phyloP scores from a whole-genome alignment of 2,329 filamentous ascomycete species.

The Stachybotrys chartarum region DNA sequence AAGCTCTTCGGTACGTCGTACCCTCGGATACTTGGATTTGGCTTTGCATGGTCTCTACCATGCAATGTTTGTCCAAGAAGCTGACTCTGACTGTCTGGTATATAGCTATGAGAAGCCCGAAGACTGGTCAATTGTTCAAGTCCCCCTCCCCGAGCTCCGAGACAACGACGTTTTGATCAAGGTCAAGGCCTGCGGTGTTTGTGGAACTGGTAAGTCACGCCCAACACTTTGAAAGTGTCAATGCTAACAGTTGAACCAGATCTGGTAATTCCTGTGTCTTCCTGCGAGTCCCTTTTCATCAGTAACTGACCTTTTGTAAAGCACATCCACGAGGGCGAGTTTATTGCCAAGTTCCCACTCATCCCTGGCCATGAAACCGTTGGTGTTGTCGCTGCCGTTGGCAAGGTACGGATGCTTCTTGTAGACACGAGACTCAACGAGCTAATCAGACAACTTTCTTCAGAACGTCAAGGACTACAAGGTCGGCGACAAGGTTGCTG shows the following conservation, averaged over 20 bases:
- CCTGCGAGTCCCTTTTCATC: neutral
- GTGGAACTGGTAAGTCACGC: constrained; percentile 42
- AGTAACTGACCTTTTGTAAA: constrained; percentile 6
- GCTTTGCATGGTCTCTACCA: neutral
- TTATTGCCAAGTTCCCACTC: constrained; percentile 55
- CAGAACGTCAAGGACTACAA: constrained; percentile 51
- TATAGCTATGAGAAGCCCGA: constrained; percentile 54
- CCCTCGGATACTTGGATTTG: neutral
- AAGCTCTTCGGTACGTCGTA: constrained; percentile 50
- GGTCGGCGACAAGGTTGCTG: constrained; percentile 57
- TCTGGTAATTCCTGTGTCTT: constrained; percentile 19
- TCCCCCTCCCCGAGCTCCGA: constrained; percentile 54
- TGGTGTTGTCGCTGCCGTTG: constrained; percentile 53
- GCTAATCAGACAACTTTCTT: neutral
- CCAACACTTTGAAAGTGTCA: neutral
- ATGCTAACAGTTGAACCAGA: constrained; percentile 19
- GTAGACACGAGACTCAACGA: neutral
- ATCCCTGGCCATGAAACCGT: constrained; percentile 65
- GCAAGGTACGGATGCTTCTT: constrained; percentile 22
- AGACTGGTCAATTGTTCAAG: constrained; percentile 52
- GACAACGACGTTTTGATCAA: constrained; percentile 57
- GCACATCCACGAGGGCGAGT: constrained; percentile 64
- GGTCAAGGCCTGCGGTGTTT: constrained; percentile 61
- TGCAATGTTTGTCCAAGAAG: neutral
- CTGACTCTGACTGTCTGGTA: neutral